These are phyloP conservation scores for Fusarium chaquense DNA, from an alignment of 2,329 filamentous ascomycete genomes.

Conservation along the genomic window DNA sequence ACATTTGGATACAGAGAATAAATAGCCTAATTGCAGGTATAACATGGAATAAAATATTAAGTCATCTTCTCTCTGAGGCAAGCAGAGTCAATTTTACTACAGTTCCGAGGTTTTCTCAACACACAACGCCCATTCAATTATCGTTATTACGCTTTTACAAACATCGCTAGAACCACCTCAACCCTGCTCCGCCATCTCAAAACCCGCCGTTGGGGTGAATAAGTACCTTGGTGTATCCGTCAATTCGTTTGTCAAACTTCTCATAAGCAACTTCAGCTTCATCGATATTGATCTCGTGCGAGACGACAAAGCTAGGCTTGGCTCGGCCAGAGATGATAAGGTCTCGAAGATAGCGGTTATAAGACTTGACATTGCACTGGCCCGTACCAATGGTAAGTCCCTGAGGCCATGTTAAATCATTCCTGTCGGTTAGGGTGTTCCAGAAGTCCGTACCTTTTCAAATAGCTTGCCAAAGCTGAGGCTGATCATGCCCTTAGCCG, in stretches of 20 bases:
- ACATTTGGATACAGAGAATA: background rate
- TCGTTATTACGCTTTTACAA: background rate
- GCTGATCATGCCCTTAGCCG: slow-evolving; percentile 72
- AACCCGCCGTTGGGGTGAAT: slow-evolving; percentile 72
- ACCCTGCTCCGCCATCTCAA: background rate
- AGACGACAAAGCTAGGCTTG: slow-evolving; percentile 75
- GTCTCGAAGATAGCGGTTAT: slow-evolving; percentile 74
- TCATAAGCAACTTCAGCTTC: slow-evolving; percentile 71
- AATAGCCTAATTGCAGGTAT: background rate
- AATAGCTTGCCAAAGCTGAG: slow-evolving; percentile 76
- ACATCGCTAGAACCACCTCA: background rate
- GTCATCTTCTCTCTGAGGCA: too few species aligned
- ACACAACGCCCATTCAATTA: background rate
- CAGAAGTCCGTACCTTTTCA: slow-evolving; percentile 62
- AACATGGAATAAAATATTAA: background rate
- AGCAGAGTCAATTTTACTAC: background rate
- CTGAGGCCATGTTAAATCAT: slow-evolving; percentile 48
- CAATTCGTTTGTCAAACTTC: slow-evolving; percentile 74
- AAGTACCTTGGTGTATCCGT: slow-evolving; percentile 76
- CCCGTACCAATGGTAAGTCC: slow-evolving; percentile 71
- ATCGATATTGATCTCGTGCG: slow-evolving; percentile 72
- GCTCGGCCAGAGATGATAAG: slow-evolving; percentile 73
- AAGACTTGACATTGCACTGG: slow-evolving; percentile 76
- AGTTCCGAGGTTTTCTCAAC: background rate
- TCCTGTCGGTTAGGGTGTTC: rapidly evolving